Conservation (phyloP, 169 alveolate genomes). For the Theileria sp. region DNA sequence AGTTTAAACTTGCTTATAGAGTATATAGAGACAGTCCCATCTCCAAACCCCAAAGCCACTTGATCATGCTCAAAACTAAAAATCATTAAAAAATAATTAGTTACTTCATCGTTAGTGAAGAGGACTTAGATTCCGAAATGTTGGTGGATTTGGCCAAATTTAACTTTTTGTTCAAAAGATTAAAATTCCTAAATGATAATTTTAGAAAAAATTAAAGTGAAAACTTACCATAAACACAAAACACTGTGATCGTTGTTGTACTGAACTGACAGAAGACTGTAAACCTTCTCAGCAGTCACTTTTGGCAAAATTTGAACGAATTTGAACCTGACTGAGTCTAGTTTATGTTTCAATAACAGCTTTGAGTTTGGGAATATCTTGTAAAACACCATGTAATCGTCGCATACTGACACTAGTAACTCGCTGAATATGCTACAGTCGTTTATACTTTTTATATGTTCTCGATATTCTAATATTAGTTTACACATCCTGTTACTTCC, state of each 20-base stretch:
- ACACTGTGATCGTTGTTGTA: background rate
- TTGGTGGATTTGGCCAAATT: background rate
- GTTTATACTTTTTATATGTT: conserved; percentile 39
- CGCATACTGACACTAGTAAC: conserved; percentile 38
- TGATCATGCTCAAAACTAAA: conserved; percentile 1
- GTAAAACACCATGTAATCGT: conserved; percentile 22
- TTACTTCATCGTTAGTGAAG: conserved; percentile 12
- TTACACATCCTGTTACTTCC: conserved; percentile 10
- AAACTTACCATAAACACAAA: background rate
- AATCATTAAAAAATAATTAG: conserved; percentile 4
- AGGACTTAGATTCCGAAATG: background rate
- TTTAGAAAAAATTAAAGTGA: background rate
- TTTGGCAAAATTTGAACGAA: background rate
- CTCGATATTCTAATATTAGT: conserved; percentile 24
- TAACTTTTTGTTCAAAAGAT: background rate
- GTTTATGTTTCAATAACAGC: background rate
- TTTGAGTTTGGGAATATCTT: conserved; percentile 3
- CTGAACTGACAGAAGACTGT: background rate
- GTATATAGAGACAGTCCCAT: conserved; percentile 54
- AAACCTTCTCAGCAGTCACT: background rate
- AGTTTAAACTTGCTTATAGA: conserved; percentile 11
- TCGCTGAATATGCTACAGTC: conserved; percentile 50
- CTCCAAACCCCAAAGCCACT: conserved; percentile 60
- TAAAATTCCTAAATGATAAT: background rate
- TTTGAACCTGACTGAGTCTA: background rate